Evolutionary conservation across 176 grass and related monocot species (phyloP).

Genomic region (Oryza australiensis): DNA sequence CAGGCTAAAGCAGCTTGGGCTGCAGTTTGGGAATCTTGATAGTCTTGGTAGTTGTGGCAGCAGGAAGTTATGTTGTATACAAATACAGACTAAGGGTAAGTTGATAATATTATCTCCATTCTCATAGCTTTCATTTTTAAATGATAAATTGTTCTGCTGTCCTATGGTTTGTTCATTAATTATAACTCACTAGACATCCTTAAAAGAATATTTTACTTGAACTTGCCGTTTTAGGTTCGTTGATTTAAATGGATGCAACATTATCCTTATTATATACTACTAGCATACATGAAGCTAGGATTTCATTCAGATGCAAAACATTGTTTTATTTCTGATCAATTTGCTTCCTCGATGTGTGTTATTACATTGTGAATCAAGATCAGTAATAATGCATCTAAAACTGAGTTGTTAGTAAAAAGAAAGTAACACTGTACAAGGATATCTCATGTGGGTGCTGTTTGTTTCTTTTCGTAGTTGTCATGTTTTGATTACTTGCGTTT

Average conservation of each 20-base stretch:
- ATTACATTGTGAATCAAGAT: not conserved
- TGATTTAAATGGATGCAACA: constrained; percentile 5
- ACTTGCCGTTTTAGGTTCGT: not conserved
- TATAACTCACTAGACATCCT: not conserved
- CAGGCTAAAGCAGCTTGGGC: constrained; percentile 68
- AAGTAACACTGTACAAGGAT: not conserved
- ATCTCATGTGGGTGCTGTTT: not conserved
- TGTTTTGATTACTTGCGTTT: not conserved
- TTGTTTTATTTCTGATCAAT: not conserved
- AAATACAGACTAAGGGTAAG: constrained; percentile 84
- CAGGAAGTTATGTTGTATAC: constrained; percentile 64
- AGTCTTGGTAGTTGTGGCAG: constrained; percentile 40
- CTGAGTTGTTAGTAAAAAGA: not conserved
- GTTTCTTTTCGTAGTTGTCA: not conserved
- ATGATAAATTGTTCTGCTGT: constrained; percentile 3
- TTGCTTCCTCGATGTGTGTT: not conserved
- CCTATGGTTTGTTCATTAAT: not conserved
- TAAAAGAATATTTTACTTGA: not conserved
- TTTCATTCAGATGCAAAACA: not conserved
- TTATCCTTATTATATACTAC: constrained; percentile 2
- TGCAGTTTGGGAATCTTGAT: constrained; percentile 66
- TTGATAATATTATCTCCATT: not conserved
- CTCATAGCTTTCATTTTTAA: constrained; percentile 12
- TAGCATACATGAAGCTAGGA: not conserved
- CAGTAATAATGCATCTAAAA: not conserved